Percentiles rank a stretch among this genome's conserved stretches.
Conservation (phyloP, 441 rosid genomes). For the Jatropha podagrica region DNA sequence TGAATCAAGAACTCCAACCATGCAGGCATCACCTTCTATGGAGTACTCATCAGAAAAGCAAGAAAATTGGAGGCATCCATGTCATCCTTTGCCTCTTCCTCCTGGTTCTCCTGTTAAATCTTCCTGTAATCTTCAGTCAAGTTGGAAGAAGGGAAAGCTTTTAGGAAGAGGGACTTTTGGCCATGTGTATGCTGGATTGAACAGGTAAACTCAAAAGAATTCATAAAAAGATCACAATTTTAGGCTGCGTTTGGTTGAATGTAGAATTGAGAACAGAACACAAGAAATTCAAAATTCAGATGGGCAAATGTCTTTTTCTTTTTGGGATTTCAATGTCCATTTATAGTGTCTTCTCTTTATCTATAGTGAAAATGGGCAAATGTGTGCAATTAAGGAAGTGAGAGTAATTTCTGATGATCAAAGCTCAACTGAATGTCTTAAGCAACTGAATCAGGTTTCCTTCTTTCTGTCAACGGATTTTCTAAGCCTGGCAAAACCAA, state of each 20-base stretch:
- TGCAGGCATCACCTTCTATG: neutral
- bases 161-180: conserved; percentile 45
- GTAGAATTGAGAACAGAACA: too few species aligned
- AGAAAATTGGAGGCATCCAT: neutral
- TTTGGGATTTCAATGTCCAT: too few species aligned
- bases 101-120: conserved; percentile 41
- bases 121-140: conserved; percentile 50
- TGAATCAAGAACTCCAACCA: neutral
- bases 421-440: conserved; percentile 58
- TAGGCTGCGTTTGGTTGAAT: too few species aligned
- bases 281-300: too few species aligned
- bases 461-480: neutral
- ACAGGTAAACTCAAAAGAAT: conserved; percentile 24
- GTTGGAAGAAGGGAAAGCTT: conserved; percentile 60
- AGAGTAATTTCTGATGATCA: conserved; percentile 58
- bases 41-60: conserved; percentile 1
- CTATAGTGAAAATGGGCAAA: conserved; percentile 54
- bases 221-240: too few species aligned
- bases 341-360: conserved; percentile 7
- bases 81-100: conserved; percentile 67
- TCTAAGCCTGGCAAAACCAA: neutral
- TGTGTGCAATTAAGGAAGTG: conserved; percentile 69
- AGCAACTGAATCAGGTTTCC: conserved; percentile 55
- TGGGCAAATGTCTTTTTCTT: too few species aligned
- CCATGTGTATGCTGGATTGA: conserved; percentile 48